Conservation (phyloP, 1,284 basidiomycete genomes). For the Rhodotorula sp. region DNA sequence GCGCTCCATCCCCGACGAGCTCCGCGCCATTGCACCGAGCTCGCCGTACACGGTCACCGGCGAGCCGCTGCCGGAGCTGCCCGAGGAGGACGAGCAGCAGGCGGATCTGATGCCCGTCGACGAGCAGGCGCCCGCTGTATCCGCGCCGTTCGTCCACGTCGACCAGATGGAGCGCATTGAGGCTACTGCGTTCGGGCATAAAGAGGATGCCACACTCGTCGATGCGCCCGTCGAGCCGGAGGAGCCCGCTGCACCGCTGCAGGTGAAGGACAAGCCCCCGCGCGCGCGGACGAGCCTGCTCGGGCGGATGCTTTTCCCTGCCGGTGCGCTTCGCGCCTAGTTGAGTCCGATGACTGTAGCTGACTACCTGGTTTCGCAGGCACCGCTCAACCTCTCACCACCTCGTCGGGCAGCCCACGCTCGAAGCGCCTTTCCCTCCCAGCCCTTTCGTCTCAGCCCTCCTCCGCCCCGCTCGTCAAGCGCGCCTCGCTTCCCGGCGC, state of each 20-base stretch:
- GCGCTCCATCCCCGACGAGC: constrained; percentile 10
- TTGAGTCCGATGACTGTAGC: accelerated
- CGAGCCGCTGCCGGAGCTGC: background rate
- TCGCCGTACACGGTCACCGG: background rate
- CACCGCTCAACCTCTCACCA: background rate
- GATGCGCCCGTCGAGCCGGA: background rate
- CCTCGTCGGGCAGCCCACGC: background rate
- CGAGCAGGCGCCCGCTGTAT: background rate
- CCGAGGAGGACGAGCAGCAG: background rate
- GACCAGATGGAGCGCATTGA: background rate
- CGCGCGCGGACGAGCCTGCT: constrained; percentile 12
- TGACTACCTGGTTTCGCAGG: background rate
- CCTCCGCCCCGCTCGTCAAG: background rate
- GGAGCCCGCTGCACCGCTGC: background rate
- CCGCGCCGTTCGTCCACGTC: background rate
- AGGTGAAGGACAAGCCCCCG: background rate
- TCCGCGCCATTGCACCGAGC: background rate
- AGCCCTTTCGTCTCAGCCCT: background rate
- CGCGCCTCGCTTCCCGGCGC: constrained; percentile 4
- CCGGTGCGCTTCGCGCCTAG: constrained; percentile 5
- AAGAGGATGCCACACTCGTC: background rate
- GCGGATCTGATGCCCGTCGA: background rate
- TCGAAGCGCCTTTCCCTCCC: constrained; percentile 15
- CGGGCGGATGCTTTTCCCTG: constrained; percentile 4
- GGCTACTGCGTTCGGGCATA: background rate